Evolutionary conservation across 495 filamentous ascomycete genomes (phyloP), one percentile per base, ranked within the genome.

Genomic region (Penicillium bovifimosum): DNA sequence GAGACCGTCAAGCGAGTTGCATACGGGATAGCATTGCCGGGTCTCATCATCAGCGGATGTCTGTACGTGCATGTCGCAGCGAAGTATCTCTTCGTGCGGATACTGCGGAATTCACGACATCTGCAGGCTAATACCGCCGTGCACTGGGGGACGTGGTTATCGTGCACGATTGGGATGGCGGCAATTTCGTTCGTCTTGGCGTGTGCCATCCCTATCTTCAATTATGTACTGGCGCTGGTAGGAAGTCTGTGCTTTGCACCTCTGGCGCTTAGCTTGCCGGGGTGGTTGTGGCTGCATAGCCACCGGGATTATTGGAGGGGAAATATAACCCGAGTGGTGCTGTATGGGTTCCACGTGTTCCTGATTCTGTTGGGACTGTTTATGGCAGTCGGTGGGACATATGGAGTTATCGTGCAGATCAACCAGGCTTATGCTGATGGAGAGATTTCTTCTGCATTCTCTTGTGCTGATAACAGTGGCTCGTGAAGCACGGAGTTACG

Each of bases 1-100:
- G 65, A 70, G 1, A 58, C 78, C 0, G 57, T 93, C 8, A 81
- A 84, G 52, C 87, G 87, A 62, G 4, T 73, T 10, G 81, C 87
- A 0, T 93, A 87, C 58, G 88, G 88, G 11, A 72, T 93, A 49
- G 88, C 86, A 8, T 66, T 88, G 2, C 87, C 88, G 0, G 88
- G 86, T 6, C 53, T 75, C 9, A 63, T 77, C 26, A 62, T 76
- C 41, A 65, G 64, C 7, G 68, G 81, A 31, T 83, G 87, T 50
- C 79, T 91, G 52, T 76, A 77, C 20, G 20, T 24, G 20, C 20
- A 24, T 4, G 20, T 24, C 20, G 20, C 20, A 24, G 20, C 20
- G 20, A 24, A 24, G 20, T 24, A 24, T 24, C 20, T 24, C 20
- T 24, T 24, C 20, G 20, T 24, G 20, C 20, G 20, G 20, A 24